Evolutionary conservation across 2,329 filamentous ascomycete genomes (phyloP), one percentile per base, ranked within the genome.

Genomic region (Pseudophaeomoniella oleicola): DNA sequence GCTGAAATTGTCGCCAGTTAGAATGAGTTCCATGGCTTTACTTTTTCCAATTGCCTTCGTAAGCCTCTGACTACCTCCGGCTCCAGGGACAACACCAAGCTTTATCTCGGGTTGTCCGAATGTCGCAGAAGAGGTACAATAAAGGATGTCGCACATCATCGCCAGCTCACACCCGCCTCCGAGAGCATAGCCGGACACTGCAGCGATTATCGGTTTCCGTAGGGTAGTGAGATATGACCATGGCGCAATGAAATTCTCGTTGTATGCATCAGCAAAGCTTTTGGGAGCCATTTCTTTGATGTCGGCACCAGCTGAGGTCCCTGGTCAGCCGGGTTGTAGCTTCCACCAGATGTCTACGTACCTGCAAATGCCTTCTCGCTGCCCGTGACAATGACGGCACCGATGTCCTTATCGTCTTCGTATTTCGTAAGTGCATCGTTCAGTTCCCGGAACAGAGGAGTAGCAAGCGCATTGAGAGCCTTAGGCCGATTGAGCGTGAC

Each of bases 281-380:
- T 94, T 75, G 42, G 85, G 78, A 18, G 85, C 82, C 90, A 98
- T 98, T 63, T 98, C 90, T 62, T 96, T 96, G 67, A 98, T 98
- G 60, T 98, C 90, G 42, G 90, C 90, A 36, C 90, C 90, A 32
- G 90, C 88, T 56, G 51, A 37, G 27, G 32, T 18, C 31, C 29
- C 32, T 22, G 12, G 13, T 19, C 19, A 27, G 16, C 19, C 27
- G 14, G 27, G 14, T 37, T 19, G 17, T 6, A 33, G 19, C n/a
- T n/a, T n/a, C n/a, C n/a, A n/a, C n/a, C n/a, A n/a, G n/a, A n/a
- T n/a, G n/a, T n/a, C n/a, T 33, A 38, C 41, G 19, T 55, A 68
- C 66, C 58, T 18, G 88, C 88, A 54, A 94, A 98, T 30, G 88
- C 87, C 59, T 80, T 85, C 46, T 85, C 69, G 32, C 81, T 92